These are phyloP conservation scores for Brachypodium distachyon DNA, from an alignment of 202 grass and related monocot species.

Conservation along the genomic window DNA sequence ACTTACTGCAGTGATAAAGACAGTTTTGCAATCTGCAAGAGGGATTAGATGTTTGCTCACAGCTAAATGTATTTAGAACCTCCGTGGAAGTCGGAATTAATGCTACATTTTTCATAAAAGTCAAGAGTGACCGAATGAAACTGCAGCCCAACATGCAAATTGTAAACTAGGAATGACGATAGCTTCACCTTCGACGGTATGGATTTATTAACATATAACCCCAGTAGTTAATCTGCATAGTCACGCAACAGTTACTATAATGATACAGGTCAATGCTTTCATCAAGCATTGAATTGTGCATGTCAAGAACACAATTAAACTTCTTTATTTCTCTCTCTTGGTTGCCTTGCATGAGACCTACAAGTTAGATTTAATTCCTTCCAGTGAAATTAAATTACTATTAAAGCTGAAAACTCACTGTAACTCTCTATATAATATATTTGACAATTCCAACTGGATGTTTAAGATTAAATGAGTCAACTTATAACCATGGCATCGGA, in stretches of 20 bases:
- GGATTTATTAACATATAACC: not conserved
- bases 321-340: not conserved
- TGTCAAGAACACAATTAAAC: slow-evolving; percentile 17
- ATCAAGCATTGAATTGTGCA: slow-evolving; percentile 39
- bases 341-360: slow-evolving; percentile 10
- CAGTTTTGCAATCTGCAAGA: not conserved
- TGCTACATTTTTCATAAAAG: not conserved
- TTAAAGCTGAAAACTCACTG: not conserved
- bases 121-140: slow-evolving; percentile 14
- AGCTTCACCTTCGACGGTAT: slow-evolving; percentile 13
- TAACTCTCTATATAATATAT: slow-evolving; percentile 1
- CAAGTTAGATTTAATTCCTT: slow-evolving; percentile 29
- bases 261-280: slow-evolving; percentile 41
- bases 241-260: slow-evolving; percentile 29
- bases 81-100: not conserved
- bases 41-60: not conserved
- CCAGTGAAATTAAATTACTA: slow-evolving; percentile 9
- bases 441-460: not conserved
- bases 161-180: slow-evolving; percentile 17
- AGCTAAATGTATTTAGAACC: not conserved
- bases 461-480: slow-evolving; percentile 21
- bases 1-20: not conserved
- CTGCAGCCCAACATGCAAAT: slow-evolving; percentile 17
- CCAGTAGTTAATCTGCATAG: slow-evolving; percentile 20
- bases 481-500: slow-evolving; percentile 18